phyloP scores from a whole-genome alignment of 208 protist genomes.

The Leishmania tropica region DNA sequence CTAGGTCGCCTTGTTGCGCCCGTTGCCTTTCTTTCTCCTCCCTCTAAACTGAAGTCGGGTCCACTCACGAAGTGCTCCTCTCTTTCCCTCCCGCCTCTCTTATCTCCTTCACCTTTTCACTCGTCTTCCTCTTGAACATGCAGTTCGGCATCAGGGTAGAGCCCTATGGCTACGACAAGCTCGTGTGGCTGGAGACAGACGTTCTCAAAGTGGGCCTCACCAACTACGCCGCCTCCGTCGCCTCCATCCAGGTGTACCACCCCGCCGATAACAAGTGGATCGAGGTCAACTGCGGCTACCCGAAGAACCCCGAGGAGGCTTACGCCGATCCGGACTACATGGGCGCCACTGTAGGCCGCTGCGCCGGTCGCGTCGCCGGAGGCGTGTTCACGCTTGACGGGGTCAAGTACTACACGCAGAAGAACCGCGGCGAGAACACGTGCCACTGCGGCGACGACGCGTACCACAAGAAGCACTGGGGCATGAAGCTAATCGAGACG shows the following conservation, averaged over 20 bases:
- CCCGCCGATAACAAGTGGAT: conserved; percentile 40
- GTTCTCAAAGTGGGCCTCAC: conserved; percentile 42
- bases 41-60: background rate
- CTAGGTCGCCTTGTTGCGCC: background rate
- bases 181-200: conserved; percentile 45
- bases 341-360: conserved; percentile 65
- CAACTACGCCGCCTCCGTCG: conserved; percentile 57
- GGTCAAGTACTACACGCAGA: conserved; percentile 33
- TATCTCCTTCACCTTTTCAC: background rate
- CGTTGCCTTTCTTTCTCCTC: background rate
- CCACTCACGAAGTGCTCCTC: background rate
- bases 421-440: conserved; percentile 37
- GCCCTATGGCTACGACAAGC: conserved; percentile 44
- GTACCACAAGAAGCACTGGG: conserved; percentile 72
- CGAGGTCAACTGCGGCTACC: conserved; percentile 63
- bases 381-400: conserved; percentile 54
- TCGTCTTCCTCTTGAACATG: conserved; percentile 9
- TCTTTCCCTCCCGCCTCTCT: too few species aligned
- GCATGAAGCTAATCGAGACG: conserved; percentile 29
- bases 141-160: conserved; percentile 33
- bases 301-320: conserved; percentile 46
- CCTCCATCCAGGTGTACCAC: conserved; percentile 48
- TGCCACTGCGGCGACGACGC: conserved; percentile 62
- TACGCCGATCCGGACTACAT: conserved; percentile 51
- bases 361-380: conserved; percentile 57